Evolutionary conservation across 2,329 filamentous ascomycete species (phyloP), one percentile per base, ranked within the genome.

Genomic region (Trichoderma cornu-damae): DNA sequence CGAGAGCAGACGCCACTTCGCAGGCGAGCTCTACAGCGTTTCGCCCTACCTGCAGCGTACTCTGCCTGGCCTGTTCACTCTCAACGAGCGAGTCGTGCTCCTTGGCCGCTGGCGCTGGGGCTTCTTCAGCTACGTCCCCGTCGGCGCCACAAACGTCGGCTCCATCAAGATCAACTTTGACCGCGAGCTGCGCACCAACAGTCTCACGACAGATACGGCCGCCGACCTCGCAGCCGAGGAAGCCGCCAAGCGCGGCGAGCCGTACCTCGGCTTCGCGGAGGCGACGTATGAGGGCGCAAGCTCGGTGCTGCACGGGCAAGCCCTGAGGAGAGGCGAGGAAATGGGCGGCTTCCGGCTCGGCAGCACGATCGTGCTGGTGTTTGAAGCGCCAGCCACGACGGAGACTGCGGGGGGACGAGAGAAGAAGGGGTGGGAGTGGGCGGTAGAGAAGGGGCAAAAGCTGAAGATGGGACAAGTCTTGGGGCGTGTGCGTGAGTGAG

Each of bases 131-230:
- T 96, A 91, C 75, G 93, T 90, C 0, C 92, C 95, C 12, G 94
- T 99, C 32, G 94, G 94, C 61, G 94, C 94, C 6, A 99, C 94
- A 20, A 99, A 99, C 67, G 94, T 99, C 43, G 94, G 94, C 57
- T 95, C 89, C 59, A 97, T 99, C 75, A 89, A 90, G 69, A 84
- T 99, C 77, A 96, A 99, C 75, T 99, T 99, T 71, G 95, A 99
- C 74, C 80, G 86, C 59, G 94, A 99, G 73, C 79, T 99, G 60
- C 87, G 93, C 62, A 95, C 95, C 51, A 99, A 99, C 75, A 91
- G 86, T 64, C 78, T 99, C 52, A 86, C 88, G 3, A 96, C 93
- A 2, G 94, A 99, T 71, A 99, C 93, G 0, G 90, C 87, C 12
- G 93, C 93, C 16, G 92, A 96, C 68, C 80, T 83, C 54, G 91